Evolutionary conservation across 176 grass and related monocot genomes (phyloP).

Genomic region (Secale cereale): DNA sequence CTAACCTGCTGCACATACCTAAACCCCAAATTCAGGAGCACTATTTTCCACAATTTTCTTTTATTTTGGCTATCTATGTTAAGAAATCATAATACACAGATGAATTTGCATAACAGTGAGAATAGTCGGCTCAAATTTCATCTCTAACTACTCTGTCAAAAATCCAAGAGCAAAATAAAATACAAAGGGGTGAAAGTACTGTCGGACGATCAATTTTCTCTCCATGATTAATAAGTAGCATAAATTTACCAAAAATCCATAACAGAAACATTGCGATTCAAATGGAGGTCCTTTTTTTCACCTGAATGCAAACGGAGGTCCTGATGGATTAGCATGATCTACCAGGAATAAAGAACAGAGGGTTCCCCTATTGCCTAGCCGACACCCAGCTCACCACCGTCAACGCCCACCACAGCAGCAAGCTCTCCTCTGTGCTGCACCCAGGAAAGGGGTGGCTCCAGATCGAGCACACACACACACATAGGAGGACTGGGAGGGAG

Average conservation of each 20-base stretch:
- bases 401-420: no score
- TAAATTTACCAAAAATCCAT: background rate
- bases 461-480: no score
- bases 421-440: no score
- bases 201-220: background rate
- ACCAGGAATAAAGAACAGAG: no score
- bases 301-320: no score
- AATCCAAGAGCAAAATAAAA: background rate
- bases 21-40: constrained; percentile 4
- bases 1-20: background rate
- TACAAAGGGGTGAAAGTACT: background rate
- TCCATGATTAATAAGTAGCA: background rate
- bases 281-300: background rate
- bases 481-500: no score
- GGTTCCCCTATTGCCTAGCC: no score
- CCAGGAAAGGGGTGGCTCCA: no score
- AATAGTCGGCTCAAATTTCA: background rate
- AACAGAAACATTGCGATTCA: background rate
- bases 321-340: no score
- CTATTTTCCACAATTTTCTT: background rate
- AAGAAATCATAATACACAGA: no score
- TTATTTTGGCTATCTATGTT: background rate
- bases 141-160: background rate
- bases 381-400: no score
- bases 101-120: background rate